These are phyloP conservation scores for Withania somnifera DNA, from an alignment of 305 asterid genomes.

Conservation along the genomic window DNA sequence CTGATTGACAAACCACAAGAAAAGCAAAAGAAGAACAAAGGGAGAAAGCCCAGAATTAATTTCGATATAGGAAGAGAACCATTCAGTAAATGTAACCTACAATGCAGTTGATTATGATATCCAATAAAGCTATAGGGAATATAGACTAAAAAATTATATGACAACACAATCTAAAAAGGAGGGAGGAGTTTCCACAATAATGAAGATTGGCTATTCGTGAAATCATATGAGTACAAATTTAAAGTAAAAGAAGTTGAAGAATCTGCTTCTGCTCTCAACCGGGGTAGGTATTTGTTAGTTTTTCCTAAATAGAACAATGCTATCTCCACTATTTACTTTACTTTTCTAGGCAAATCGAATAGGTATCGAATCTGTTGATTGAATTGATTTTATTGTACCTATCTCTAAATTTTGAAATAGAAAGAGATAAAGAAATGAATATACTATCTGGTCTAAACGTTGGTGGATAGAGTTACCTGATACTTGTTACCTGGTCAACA, in stretches of 20 bases:
- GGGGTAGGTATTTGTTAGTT: too few relatives aligned
- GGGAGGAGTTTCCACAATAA: not conserved
- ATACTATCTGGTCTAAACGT: too few relatives aligned
- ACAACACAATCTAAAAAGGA: not conserved
- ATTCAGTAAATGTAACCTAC: not conserved
- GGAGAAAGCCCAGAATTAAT: not conserved
- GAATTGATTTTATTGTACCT: not conserved
- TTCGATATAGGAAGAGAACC: not conserved
- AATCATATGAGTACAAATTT: not conserved
- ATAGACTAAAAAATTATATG: not conserved
- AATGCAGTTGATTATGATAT: not conserved
- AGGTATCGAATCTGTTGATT: too few relatives aligned
- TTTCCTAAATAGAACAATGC: too few relatives aligned
- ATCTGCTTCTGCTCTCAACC: too few relatives aligned
- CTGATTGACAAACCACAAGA: slow-evolving; percentile 24
- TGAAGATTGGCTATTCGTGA: not conserved
- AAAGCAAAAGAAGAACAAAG: slow-evolving; percentile 1
- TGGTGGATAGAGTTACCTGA: too few relatives aligned
- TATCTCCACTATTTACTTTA: too few relatives aligned
- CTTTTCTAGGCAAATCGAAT: too few relatives aligned
- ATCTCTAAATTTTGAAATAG: not conserved
- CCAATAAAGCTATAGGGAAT: not conserved
- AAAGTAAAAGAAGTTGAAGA: not conserved
- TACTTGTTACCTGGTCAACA: too few relatives aligned
- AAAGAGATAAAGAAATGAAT: too few relatives aligned